Evolutionary conservation across 768 basidiomycete genomes (phyloP).

Genomic region (Boletus fagicola): DNA sequence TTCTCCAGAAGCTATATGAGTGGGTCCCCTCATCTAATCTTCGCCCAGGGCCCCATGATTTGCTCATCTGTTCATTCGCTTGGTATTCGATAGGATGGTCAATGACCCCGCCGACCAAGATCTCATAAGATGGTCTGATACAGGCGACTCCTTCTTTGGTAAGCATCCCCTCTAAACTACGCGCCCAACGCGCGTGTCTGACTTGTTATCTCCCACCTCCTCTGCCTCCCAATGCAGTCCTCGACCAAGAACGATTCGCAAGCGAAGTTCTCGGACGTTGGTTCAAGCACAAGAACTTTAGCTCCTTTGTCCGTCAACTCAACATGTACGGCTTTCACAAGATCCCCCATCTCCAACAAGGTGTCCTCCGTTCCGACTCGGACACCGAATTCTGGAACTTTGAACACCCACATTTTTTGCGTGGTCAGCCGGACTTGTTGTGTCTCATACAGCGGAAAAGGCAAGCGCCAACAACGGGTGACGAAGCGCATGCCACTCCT

Average conservation of each 20-base stretch:
- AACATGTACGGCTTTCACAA: constrained; percentile 98
- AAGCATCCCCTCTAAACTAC: constrained; percentile 9
- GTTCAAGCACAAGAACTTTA: constrained; percentile 99
- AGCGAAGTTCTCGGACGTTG: constrained; percentile 86
- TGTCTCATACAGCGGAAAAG: constrained; percentile 86
- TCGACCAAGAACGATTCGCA: constrained; percentile 88
- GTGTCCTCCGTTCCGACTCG: constrained; percentile 79
- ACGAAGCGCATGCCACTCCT: constrained; percentile 26
- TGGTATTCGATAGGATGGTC: constrained; percentile 67
- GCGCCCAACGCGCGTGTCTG: background rate
- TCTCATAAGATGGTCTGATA: constrained; percentile 88
- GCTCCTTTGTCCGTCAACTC: constrained; percentile 89
- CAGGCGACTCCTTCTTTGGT: constrained; percentile 94
- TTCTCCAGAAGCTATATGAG: constrained; percentile 93
- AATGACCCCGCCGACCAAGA: constrained; percentile 79
- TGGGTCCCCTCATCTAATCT: constrained; percentile 38
- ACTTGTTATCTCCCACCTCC: background rate
- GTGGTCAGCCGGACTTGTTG: constrained; percentile 85
- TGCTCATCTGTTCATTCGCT: constrained; percentile 8
- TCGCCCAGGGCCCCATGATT: constrained; percentile 7
- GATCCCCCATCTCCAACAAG: constrained; percentile 94
- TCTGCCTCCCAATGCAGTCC: constrained; percentile 48
- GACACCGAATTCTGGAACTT: constrained; percentile 91
- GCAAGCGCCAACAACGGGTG: constrained; percentile 40
- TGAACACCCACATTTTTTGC: constrained; percentile 83